Evolutionary conservation across 805 yeast species (phyloP).

Genomic region (Spathaspora arborariae): DNA sequence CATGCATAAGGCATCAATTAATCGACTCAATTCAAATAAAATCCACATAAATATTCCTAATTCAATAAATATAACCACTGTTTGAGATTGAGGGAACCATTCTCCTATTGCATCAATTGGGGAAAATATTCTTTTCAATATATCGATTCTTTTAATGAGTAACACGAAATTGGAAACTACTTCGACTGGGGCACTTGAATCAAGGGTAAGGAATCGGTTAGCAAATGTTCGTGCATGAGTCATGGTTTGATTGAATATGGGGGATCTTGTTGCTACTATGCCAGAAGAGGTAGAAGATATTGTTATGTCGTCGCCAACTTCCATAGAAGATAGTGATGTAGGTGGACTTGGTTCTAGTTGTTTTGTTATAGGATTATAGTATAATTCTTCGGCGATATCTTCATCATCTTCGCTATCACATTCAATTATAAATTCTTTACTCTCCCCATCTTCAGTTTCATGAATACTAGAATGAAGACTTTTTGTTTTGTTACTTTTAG

Average conservation of each 20-base stretch:
- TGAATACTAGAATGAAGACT: background rate
- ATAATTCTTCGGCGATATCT: conserved; percentile 22
- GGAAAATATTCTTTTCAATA: conserved; percentile 35
- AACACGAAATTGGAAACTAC: conserved; percentile 28
- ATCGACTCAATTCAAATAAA: conserved; percentile 36
- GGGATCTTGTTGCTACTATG: background rate
- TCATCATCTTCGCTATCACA: conserved; percentile 19
- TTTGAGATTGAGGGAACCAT: conserved; percentile 33
- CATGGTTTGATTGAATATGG: background rate
- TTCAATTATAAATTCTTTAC: conserved; percentile 28
- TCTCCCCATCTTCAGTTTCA: conserved; percentile 6
- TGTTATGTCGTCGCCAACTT: background rate
- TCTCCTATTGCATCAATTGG: conserved; percentile 39
- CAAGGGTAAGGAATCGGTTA: conserved; percentile 1
- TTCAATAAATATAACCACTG: conserved; percentile 37
- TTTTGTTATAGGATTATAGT: conserved; percentile 29
- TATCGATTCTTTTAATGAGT: conserved; percentile 30
- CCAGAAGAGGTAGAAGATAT: background rate
- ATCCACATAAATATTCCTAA: conserved; percentile 38
- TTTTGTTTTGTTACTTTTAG: background rate
- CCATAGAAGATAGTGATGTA: conserved; percentile 15
- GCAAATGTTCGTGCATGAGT: background rate
- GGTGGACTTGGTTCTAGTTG: conserved; percentile 28
- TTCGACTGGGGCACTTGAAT: conserved; percentile 15
- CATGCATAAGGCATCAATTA: conserved; percentile 42